Evolutionary conservation across 2,329 filamentous ascomycete species (phyloP).

Genomic region (Colletotrichum shisoi): DNA sequence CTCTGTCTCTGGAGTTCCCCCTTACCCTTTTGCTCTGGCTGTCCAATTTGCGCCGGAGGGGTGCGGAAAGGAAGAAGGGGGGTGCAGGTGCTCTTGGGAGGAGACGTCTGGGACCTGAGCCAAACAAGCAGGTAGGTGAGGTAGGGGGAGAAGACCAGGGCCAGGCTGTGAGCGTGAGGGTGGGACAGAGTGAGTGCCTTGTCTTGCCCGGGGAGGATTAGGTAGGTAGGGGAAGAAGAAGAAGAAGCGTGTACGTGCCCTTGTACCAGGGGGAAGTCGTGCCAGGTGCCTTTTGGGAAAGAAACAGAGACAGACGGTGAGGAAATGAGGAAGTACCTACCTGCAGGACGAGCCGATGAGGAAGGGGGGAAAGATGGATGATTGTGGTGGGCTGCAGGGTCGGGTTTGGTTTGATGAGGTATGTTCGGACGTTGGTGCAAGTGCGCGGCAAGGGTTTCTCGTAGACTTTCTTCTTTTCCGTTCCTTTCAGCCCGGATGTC

Average conservation of each 20-base stretch:
- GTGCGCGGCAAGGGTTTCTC: conserved; percentile 5
- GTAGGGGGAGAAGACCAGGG: conserved; percentile 23
- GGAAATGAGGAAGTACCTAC: background rate
- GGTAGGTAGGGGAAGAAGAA: background rate
- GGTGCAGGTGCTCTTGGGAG: conserved; percentile 19
- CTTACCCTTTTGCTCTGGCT: conserved; percentile 10
- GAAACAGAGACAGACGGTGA: background rate
- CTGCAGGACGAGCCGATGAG: background rate
- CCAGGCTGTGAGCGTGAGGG: conserved; percentile 9
- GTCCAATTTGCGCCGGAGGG: conserved; percentile 35
- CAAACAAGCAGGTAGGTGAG: conserved; percentile 20
- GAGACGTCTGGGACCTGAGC: conserved; percentile 27
- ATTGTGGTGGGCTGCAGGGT: conserved; percentile 26
- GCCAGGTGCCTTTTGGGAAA: background rate
- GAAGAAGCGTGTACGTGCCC: background rate
- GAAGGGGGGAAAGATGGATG: conserved; percentile 1
- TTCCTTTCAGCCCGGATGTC: conserved; percentile 9
- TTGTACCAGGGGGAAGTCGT: background rate
- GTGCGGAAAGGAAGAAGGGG: conserved; percentile 13
- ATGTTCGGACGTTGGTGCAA: conserved; percentile 35
- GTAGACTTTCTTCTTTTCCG: conserved; percentile 13
- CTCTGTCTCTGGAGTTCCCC: conserved; percentile 3
- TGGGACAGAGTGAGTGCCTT: conserved; percentile 4
- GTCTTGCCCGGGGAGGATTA: conserved; percentile 4
- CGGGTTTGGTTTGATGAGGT: conserved; percentile 33